Evolutionary conservation across 2,329 filamentous ascomycete species (phyloP).

Genomic region (Chalara sp.): DNA sequence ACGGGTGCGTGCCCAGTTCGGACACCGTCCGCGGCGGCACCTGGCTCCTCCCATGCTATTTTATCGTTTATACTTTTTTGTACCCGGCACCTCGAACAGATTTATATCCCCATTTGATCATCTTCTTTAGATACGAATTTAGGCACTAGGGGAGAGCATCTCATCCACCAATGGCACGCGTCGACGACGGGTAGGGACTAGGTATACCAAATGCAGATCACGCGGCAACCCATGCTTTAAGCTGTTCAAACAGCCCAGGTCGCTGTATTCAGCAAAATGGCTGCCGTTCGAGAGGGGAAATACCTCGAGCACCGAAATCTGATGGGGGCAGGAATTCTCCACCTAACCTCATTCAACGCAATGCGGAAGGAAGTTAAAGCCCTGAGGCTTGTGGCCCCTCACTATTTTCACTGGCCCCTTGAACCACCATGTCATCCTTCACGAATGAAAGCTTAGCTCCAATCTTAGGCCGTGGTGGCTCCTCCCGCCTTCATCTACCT

Average conservation of each 20-base stretch:
- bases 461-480: constrained; percentile 16
- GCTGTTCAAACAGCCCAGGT: constrained; percentile 7
- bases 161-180: constrained; percentile 9
- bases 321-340: constrained; percentile 7
- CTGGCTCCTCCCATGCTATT: constrained; percentile 15
- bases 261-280: constrained; percentile 10
- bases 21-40: constrained; percentile 10
- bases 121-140: constrained; percentile 22
- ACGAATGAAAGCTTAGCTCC: constrained; percentile 25
- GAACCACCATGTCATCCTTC: constrained; percentile 16
- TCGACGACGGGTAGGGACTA: constrained; percentile 1
- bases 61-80: constrained; percentile 10
- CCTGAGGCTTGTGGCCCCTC: constrained; percentile 10
- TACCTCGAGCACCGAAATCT: constrained; percentile 9
- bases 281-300: constrained; percentile 13
- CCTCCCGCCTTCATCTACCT: constrained; percentile 21
- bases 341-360: constrained; percentile 13
- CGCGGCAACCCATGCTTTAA: constrained; percentile 23
- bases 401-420: constrained; percentile 18
- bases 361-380: constrained; percentile 17
- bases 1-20: constrained; percentile 16
- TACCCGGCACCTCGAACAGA: constrained; percentile 20
- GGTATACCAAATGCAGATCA: constrained; percentile 22
- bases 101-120: constrained; percentile 20
- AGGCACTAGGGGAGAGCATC: constrained; percentile 15